Evolutionary conservation across 257 asterid genomes (phyloP), one percentile per base, ranked within the genome.

Genomic region (Solanum megistacrolobum): DNA sequence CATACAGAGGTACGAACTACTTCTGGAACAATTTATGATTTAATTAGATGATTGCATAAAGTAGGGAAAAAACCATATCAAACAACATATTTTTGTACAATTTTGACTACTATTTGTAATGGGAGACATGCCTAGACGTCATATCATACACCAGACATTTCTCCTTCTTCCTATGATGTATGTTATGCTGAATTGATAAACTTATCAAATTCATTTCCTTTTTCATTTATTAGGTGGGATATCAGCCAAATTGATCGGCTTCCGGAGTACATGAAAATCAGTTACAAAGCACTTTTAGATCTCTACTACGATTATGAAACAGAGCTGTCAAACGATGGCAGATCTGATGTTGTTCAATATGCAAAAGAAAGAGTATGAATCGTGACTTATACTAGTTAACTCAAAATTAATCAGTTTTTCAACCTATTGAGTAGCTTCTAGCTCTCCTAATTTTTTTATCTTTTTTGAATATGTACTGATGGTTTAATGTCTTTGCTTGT

Each of bases 401-500:
- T 72, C 43, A 69, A 29, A 29, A 69, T 69, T 29, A 29, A 13
- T 69, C 76, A 18, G 6, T 8, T 32, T 68, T 5, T 68, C 74
- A 68, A 12, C 21, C 74, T n/a, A 68, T 12, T 27, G 20, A 5
- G 36, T 27, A 12, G 9, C n/a, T 71, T 32, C 20, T 18, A 35
- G 38, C 8, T 31, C 78, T 16, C 78, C 78, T 12, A 1, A 6
- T 20, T 35, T 73, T 20, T 21, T 91, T 94, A 68, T 86, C 38
- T 89, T 1, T 65, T 38, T 88, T 79, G 91, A 91, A 41, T 86
- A 90, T 68, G 60, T 89, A 88, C 88, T 86, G 83, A 76, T 91
- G 74, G 88, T 88, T 5, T 83, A 21, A 74, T 23, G 52, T 11
- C 11, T 5, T 74, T 3, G 7, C 12, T 39, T n/a, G 12, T 3